phyloP scores from a whole-genome alignment of 768 basidiomycete species.

The Tulasnella sp. region DNA sequence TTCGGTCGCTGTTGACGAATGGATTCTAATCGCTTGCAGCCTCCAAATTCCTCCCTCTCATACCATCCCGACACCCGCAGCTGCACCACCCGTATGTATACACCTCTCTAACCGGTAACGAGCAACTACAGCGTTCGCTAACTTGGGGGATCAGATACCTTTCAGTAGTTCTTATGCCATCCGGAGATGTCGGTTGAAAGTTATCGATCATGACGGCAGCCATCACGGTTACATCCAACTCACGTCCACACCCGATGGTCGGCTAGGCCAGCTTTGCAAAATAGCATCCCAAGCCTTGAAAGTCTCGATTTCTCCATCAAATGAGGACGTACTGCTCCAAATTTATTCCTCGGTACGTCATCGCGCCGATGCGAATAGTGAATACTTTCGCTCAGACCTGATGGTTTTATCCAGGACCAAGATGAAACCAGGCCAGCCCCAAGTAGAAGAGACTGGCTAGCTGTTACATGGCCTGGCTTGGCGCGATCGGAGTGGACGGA shows the following conservation, averaged over 20 bases:
- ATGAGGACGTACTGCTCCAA: neutral
- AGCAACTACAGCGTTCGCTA: neutral
- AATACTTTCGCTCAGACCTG: neutral
- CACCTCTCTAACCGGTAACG: neutral
- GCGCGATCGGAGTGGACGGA: neutral
- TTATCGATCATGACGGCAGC: neutral
- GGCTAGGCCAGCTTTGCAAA: neutral
- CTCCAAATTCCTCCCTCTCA: neutral
- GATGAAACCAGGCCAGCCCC: neutral
- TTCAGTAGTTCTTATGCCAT: neutral
- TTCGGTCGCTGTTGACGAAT: neutral
- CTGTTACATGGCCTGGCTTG: neutral
- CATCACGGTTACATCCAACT: neutral
- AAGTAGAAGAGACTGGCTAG: neutral
- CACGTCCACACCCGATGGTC: neutral
- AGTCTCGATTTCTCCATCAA: neutral
- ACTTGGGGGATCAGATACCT: neutral
- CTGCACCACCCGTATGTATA: neutral
- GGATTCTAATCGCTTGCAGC: no score
- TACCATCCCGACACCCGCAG: neutral
- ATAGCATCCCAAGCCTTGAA: neutral
- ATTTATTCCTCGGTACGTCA: neutral
- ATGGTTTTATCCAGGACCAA: neutral
- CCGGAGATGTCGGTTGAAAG: neutral
- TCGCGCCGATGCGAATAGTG: neutral